Base-by-base conservation (phyloP, 352 stramenopile species). In the Pythium utonaiense region DNA sequence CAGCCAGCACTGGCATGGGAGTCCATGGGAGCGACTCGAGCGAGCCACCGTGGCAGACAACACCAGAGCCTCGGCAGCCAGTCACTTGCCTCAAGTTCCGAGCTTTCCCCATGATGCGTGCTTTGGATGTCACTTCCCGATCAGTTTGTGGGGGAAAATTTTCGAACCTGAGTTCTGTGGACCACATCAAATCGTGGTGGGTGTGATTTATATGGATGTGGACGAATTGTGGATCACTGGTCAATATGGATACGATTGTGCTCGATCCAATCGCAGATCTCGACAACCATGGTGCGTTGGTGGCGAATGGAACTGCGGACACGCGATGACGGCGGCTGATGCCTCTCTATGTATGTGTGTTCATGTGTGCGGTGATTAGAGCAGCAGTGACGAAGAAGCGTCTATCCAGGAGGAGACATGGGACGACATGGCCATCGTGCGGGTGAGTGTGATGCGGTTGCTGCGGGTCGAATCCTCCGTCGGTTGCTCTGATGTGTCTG, bases 401-500 rank as follows among this genome's bases (percentile, higher is more conserved):
- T 70, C 63, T n/a, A 16, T 66, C 10, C 41, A 55, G n/a, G 79
- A 85, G 24, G 79, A 89, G 52, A 75, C 81, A 78, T 91, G 82
- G 82, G 82, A 91, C 58, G 82, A 91, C 66, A 86, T 91, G 78
- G 82, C 82, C 49, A 90, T 91, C 53, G 80, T 91, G 28, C 63
- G 80, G 69, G 82, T 91, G 12, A 47, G 40, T 14, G n/a, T n/a
- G n/a, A n/a, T n/a, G n/a, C n/a, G n/a, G n/a, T n/a, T n/a, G n/a
- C n/a, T n/a, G n/a, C n/a, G n/a, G n/a, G n/a, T n/a, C n/a, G n/a
- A n/a, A n/a, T n/a, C n/a, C n/a, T n/a, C n/a, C n/a, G n/a, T n/a
- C n/a, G n/a, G n/a, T n/a, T n/a, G n/a, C n/a, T n/a, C n/a, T n/a
- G n/a, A n/a, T n/a, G n/a, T n/a, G n/a, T n/a, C n/a, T n/a, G n/a